Evolutionary conservation across 352 stramenopile species (phyloP).

Genomic region (Phytopythium chamaehyphon): DNA sequence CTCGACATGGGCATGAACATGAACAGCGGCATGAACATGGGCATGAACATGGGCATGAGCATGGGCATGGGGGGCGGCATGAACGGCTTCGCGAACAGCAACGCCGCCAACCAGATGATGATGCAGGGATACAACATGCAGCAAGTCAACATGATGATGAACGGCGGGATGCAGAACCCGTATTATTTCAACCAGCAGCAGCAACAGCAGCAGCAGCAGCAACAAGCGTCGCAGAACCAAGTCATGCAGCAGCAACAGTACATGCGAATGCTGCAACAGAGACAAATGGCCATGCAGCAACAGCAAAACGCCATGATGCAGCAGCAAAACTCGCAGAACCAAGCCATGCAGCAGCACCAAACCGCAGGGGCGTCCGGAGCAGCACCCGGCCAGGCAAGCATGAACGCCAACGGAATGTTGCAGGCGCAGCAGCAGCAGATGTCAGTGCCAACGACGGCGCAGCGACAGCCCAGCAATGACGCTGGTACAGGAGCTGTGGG

Average conservation of each 20-base stretch:
- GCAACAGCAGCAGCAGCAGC: conserved; percentile 68
- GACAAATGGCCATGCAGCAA: conserved; percentile 36
- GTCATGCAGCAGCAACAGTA: conserved; percentile 30
- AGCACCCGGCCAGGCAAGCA: conserved; percentile 7
- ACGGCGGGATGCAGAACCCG: conserved; percentile 38
- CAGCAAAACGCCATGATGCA: conserved; percentile 16
- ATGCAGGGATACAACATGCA: conserved; percentile 70
- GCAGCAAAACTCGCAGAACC: conserved; percentile 26
- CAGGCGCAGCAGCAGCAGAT: conserved; percentile 27
- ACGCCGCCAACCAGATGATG: conserved; percentile 55
- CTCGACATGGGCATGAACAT: conserved; percentile 33
- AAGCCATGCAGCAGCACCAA: conserved; percentile 19
- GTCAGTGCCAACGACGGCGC: conserved; percentile 18
- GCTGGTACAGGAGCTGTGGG: conserved; percentile 7
- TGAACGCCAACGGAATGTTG: neutral
- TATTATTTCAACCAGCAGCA: conserved; percentile 70
- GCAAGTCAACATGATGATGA: conserved; percentile 77
- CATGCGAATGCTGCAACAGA: conserved; percentile 60
- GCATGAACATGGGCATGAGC: conserved; percentile 44
- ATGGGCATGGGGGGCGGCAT: conserved; percentile 66
- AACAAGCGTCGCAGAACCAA: conserved; percentile 30
- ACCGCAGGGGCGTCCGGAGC: conserved; percentile 8
- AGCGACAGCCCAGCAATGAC: conserved; percentile 25
- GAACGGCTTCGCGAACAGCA: conserved; percentile 43
- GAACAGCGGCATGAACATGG: conserved; percentile 28